A percentile compares a stretch with the other conserved stretches of the same genome.
These are phyloP conservation scores for Zygotorulaspora florentina DNA, from an alignment of 805 yeast species.

Conservation along the genomic window DNA sequence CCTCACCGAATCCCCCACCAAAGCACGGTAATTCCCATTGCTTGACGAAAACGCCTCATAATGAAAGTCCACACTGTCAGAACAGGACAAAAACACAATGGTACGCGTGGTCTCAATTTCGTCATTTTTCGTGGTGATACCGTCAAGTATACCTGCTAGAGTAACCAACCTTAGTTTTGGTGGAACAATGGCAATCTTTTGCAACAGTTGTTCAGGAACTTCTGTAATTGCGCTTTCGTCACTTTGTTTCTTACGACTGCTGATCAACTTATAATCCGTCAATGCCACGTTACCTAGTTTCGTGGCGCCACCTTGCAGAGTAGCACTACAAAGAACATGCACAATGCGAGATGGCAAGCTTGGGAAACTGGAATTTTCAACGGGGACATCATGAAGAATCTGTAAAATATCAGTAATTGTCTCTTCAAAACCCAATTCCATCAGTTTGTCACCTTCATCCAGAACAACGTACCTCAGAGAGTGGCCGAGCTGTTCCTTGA, in stretches of 20 bases:
- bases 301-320: constrained; percentile 75
- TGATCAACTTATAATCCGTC: constrained; percentile 66
- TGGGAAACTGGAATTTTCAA: constrained; percentile 41
- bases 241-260: constrained; percentile 29
- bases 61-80: constrained; percentile 96
- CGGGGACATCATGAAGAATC: constrained; percentile 47
- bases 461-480: constrained; percentile 81
- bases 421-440: constrained; percentile 96
- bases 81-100: constrained; percentile 86
- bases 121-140: constrained; percentile 37
- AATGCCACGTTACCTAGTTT: constrained; percentile 77
- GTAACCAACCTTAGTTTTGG: constrained; percentile 88
- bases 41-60: constrained; percentile 59
- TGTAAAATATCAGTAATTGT: constrained; percentile 73
- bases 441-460: constrained; percentile 95
- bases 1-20: constrained; percentile 36
- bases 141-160: constrained; percentile 59
- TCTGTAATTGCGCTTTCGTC: constrained; percentile 27
- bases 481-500: constrained; percentile 52
- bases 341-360: constrained; percentile 65
- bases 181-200: constrained; percentile 79
- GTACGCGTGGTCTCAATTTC: constrained; percentile 45
- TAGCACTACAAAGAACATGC: constrained; percentile 90
- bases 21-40: constrained; percentile 43
- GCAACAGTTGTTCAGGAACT: constrained; percentile 90